Conservation (phyloP, 2,329 filamentous ascomycete species). For the Clarireedia homoeocarpa region DNA sequence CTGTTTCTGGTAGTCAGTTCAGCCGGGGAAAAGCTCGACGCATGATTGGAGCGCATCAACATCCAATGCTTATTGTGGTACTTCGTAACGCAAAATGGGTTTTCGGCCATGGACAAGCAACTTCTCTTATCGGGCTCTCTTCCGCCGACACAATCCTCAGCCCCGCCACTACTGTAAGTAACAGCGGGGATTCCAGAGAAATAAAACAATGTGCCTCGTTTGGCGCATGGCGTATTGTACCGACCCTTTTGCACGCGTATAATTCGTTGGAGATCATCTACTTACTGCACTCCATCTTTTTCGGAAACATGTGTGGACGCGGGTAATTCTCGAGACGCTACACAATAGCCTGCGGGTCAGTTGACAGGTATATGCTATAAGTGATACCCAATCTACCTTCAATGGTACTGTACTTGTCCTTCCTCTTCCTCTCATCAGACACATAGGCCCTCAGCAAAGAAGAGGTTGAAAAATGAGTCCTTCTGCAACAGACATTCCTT, state of each 20-base stretch:
- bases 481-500: conserved; percentile 20
- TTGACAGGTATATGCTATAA: conserved; percentile 6
- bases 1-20: neutral
- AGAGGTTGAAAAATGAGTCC: conserved; percentile 18
- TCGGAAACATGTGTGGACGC: conserved; percentile 1
- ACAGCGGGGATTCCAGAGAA: neutral
- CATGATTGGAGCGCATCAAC: conserved; percentile 12
- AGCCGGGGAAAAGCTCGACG: neutral
- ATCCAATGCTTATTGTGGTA: neutral
- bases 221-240: neutral
- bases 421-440: too few species aligned
- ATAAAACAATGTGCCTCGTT: neutral
- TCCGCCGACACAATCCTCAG: conserved; percentile 5
- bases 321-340: conserved; percentile 6
- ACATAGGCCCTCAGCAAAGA: too few species aligned
- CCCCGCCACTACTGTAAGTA: conserved; percentile 1
- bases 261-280: conserved; percentile 7
- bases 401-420: too few species aligned
- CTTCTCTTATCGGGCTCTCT: conserved; percentile 8
- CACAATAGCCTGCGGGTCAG: neutral
- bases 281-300: neutral
- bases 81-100: neutral
- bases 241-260: neutral
- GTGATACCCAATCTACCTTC: neutral
- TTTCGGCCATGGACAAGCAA: neutral